These are phyloP conservation scores for Umbilicaria muhlenbergii DNA, from an alignment of 495 filamentous ascomycete species.

Conservation along the genomic window DNA sequence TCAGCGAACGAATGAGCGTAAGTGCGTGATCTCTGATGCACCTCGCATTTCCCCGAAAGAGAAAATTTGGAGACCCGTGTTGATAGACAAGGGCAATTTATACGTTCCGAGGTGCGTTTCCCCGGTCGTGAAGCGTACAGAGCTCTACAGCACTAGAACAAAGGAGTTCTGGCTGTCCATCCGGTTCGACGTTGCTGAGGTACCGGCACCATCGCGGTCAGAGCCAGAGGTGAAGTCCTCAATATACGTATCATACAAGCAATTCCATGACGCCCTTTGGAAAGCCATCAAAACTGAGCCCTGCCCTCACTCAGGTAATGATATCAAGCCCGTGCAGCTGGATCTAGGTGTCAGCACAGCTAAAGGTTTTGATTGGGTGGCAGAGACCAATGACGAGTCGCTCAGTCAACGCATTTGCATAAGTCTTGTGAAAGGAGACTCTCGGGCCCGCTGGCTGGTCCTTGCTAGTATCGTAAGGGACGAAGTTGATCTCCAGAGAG, in stretches of 20 bases:
- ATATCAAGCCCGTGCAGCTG: background rate
- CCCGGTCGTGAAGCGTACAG: background rate
- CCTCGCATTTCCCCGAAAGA: background rate
- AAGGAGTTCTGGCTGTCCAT: slow-evolving; percentile 3
- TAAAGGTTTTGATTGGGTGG: background rate
- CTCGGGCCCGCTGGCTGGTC: slow-evolving; percentile 5
- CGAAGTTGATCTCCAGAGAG: background rate
- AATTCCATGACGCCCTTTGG: slow-evolving; percentile 4
- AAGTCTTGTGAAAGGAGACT: slow-evolving; percentile 7
- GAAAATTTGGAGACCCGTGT: background rate
- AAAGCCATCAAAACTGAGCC: background rate
- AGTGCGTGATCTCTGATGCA: slow-evolving; percentile 1
- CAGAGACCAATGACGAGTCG: background rate
- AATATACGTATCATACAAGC: slow-evolving; percentile 2
- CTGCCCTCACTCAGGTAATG: background rate
- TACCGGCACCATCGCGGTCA: background rate
- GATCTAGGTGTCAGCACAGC: slow-evolving; percentile 2
- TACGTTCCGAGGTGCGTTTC: slow-evolving; percentile 5
- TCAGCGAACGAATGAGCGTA: background rate
- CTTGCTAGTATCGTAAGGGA: background rate
- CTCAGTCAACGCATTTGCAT: slow-evolving; percentile 1
- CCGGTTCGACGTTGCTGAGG: slow-evolving; percentile 1
- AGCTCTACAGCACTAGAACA: slow-evolving; percentile 3
- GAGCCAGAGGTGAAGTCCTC: background rate
- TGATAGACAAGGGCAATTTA: slow-evolving; percentile 3